Base-by-base conservation (phyloP, 2,329 filamentous ascomycete genomes). In the Fusarium sp. region DNA sequence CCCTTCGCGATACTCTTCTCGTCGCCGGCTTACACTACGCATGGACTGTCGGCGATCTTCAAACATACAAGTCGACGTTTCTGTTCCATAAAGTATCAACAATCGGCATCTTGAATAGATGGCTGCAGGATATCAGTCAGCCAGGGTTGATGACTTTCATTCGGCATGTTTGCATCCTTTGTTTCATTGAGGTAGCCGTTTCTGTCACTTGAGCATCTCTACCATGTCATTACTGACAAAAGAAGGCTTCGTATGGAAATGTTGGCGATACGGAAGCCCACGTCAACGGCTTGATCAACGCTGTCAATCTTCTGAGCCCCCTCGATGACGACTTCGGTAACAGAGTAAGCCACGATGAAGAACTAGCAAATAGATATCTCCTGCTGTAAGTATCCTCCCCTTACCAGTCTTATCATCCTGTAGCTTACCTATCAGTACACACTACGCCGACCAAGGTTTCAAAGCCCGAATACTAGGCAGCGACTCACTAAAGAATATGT, bases 1-100 rank as follows among this genome's bases (percentile, higher is more conserved):
- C 73, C 0, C 54, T 75, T 0, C 62, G 71, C 2, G 62, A 74
- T 16, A 75, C 73, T 7, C 46, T 75, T 6, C 67, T 75, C 0
- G 53, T 75, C 0, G 73, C 73, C 0, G 67, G 69, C 2, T 4
- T 73, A 2, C 73, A 75, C 32, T 74, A 75, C 18, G 69, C 73
- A 10, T 75, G 71, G 71, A 72, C 64, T 2, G 63, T 67, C 1
- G 70, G 73, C 0, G 71, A 72, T 3, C 47, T 70, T 9, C 24
- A 66, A 18, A 65, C 57, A 0, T 75, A 72, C 8, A 70, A 75
- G 1, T 30, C 65, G 3, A 74, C 73, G 0, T 70, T 75, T 6
- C 13, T 75, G 3, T 72, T 70, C 1, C 73, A 75, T 13, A 75
- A 75, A 52, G 54, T 74, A 2, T 68, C 67, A 0, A 70, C 68